These are phyloP conservation scores for Rhynchospora pubera DNA, from an alignment of 176 grass and related monocot species.

Conservation along the genomic window DNA sequence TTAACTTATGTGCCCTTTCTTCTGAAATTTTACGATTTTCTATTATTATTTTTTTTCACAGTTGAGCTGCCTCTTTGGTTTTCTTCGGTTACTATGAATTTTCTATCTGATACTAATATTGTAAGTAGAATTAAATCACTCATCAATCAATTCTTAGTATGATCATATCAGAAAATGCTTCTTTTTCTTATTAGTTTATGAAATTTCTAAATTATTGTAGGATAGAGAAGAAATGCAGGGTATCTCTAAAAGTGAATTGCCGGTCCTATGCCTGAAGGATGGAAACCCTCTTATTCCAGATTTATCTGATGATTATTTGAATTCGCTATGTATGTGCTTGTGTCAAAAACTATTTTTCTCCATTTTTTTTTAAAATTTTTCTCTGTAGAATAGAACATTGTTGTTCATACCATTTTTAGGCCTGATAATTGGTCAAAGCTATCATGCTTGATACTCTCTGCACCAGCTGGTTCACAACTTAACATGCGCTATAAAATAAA, in stretches of 20 bases:
- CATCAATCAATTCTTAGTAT: background rate
- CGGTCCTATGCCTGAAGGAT: slow-evolving; percentile 71
- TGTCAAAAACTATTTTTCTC: slow-evolving; percentile 18
- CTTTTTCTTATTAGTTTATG: slow-evolving; percentile 10
- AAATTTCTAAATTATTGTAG: slow-evolving; percentile 47
- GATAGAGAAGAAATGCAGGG: slow-evolving; percentile 46
- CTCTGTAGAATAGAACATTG: background rate
- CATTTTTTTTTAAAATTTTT: slow-evolving; percentile 1
- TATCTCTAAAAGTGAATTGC: slow-evolving; percentile 53
- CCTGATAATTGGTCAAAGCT: slow-evolving; percentile 21
- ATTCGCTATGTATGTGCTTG: slow-evolving; percentile 60
- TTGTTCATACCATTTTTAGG: background rate
- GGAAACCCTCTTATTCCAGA: slow-evolving; percentile 87
- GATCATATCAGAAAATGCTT: slow-evolving; percentile 12
- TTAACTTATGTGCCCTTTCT: background rate
- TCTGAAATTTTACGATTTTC: background rate
- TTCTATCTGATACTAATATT: slow-evolving; percentile 48
- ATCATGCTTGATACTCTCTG: background rate
- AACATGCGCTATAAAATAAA: background rate
- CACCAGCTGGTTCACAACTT: background rate
- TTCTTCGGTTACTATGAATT: slow-evolving; percentile 72
- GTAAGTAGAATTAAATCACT: slow-evolving; percentile 36
- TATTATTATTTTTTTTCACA: slow-evolving; percentile 29
- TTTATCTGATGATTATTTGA: slow-evolving; percentile 62
- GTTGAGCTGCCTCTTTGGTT: slow-evolving; percentile 68